Conservation (phyloP, 2,329 filamentous ascomycete species). For the Drechslera avenae region DNA sequence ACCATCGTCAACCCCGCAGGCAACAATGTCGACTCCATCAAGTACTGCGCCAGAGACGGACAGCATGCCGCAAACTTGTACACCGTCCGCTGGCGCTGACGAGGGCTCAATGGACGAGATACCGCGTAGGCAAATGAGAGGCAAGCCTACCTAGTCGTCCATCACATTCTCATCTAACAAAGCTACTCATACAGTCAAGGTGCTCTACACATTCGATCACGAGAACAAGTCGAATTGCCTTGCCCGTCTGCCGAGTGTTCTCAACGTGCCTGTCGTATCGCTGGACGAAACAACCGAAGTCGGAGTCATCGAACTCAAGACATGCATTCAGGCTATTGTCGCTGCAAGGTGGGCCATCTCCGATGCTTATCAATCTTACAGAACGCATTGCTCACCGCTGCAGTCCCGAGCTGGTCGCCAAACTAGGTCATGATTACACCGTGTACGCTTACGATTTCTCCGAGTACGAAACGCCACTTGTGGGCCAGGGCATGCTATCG, state of each 20-base stretch:
- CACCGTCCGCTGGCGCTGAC: constrained; percentile 29
- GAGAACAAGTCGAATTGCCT: constrained; percentile 88
- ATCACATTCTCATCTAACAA: constrained; percentile 24
- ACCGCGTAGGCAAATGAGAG: constrained; percentile 54
- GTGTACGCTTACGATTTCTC: constrained; percentile 97
- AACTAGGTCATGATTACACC: constrained; percentile 83
- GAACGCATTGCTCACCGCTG: constrained; percentile 37
- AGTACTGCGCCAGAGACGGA: constrained; percentile 25
- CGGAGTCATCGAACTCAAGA: constrained; percentile 83
- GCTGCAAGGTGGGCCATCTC: constrained; percentile 58
- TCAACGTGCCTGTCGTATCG: constrained; percentile 79
- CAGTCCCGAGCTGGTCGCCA: constrained; percentile 84
- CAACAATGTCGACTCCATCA: constrained; percentile 44
- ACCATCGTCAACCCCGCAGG: constrained; percentile 20
- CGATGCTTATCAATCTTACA: constrained; percentile 13
- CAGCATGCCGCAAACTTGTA: constrained; percentile 29
- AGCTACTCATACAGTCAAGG: constrained; percentile 71
- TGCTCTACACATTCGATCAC: constrained; percentile 94
- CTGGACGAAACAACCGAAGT: constrained; percentile 82
- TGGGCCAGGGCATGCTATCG: constrained; percentile 94
- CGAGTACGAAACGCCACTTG: constrained; percentile 88
- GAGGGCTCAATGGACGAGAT: constrained; percentile 39
- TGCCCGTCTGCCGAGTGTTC: constrained; percentile 78
- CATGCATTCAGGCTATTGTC: constrained; percentile 83
- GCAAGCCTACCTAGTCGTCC: constrained; percentile 36